Evolutionary conservation across 1,284 basidiomycete genomes (phyloP).

Genomic region (Vanrija humicola): DNA sequence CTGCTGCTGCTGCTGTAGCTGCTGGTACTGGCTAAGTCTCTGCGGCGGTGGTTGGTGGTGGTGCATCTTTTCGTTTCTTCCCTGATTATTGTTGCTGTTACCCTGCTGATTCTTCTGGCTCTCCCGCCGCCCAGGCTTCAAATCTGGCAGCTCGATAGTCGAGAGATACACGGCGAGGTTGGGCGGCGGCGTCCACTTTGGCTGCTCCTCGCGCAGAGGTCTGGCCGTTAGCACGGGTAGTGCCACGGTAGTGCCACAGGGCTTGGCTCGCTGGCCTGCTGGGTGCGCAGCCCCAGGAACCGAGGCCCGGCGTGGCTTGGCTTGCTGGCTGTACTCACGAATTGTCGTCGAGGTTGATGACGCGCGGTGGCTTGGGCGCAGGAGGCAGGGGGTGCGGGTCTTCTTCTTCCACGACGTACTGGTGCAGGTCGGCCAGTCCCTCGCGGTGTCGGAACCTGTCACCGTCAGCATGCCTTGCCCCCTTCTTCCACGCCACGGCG

Average conservation of each 20-base stretch:
- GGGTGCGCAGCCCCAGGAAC: background rate
- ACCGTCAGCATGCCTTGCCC: too few species aligned
- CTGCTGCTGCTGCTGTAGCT: too few species aligned
- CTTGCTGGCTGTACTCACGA: background rate
- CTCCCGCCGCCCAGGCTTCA: conserved; percentile 24
- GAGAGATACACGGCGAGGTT: conserved; percentile 46
- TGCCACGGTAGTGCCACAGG: background rate
- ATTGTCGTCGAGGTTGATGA: conserved; percentile 44
- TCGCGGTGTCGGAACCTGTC: conserved; percentile 41
- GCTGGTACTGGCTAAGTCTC: too few species aligned
- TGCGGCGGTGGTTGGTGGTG: too few species aligned
- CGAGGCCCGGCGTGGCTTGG: background rate
- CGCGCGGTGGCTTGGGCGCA: conserved; percentile 21
- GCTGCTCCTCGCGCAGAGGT: background rate
- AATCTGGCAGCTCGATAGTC: conserved; percentile 46
- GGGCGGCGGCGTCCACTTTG: conserved; percentile 29
- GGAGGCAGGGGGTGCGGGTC: conserved; percentile 1
- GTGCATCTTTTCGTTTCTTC: too few species aligned
- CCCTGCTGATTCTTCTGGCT: conserved; percentile 1
- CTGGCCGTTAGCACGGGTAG: background rate
- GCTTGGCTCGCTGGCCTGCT: background rate
- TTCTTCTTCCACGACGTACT: conserved; percentile 45
- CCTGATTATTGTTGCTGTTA: background rate
- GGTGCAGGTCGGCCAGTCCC: conserved; percentile 37
- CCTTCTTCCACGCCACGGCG: background rate